Base-by-base conservation (phyloP, 1,139 yeast genomes). In the Candida albicans region DNA sequence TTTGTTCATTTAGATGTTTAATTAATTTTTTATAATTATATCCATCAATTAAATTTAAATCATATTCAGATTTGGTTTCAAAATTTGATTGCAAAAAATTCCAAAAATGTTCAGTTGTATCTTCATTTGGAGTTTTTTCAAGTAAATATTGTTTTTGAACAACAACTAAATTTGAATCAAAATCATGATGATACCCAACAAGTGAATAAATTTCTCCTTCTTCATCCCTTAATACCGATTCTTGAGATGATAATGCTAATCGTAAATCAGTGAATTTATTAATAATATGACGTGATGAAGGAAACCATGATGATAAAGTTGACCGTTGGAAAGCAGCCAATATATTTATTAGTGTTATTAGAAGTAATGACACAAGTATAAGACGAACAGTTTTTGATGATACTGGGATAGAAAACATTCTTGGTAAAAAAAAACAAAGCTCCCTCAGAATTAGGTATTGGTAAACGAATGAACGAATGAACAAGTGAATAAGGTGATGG, bases 1-100 rank as follows among this genome's bases (percentile, higher is more conserved):
- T 33, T 14, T 39, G 39, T 9, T 43, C 36, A 14, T 46, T 42
- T 4, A 43, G 35, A 7, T 27, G 22, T 27, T 27, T 35, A 11
- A 53, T 46, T 15, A 51, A 37, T 18, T 52, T 45, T 5, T 51
- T 41, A 46, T 63, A 61, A 40, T 61, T 56, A 42, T 59, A 60
- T 2, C 62, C 62, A 29, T 58, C 52, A 30, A 61, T 50, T 30
- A 52, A 47, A 14, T 50, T 52, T 12, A 51, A 44, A 32, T 52
- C 52, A 42, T 44, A 41, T 12, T 47, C 33, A n/a, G 47, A 35
- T 14, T 46, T 41, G 3, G 46, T 47, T 13, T 40, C 39, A 39
- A 49, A 47, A 38, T 58, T 52, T 7, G 52, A 43, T 26, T 50
- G 46, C 15, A 47, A 36, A 36, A 51, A 51, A 36, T 50, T 49